Conservation (phyloP, 1,284 basidiomycete genomes). For the Apiotrichum montevideense region DNA sequence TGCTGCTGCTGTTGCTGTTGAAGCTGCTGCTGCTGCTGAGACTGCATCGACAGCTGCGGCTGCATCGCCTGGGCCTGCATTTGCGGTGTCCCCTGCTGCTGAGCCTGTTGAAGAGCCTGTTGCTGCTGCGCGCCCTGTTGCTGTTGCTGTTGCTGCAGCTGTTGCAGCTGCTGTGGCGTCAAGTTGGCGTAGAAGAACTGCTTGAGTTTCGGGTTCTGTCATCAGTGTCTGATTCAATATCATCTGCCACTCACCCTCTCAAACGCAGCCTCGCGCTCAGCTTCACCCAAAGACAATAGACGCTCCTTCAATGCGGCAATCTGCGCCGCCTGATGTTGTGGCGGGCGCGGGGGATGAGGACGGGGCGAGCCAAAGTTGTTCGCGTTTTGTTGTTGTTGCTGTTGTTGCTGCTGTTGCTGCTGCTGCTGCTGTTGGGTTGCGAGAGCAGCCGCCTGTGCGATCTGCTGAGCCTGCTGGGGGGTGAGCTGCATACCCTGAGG, state of each 20-base stretch:
- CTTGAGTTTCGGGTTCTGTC: constrained; percentile 29
- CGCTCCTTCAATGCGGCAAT: constrained; percentile 25
- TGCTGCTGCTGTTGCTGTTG: neutral
- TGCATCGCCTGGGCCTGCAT: too few relatives aligned
- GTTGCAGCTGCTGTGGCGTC: constrained; percentile 11
- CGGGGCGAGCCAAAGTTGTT: constrained; percentile 29
- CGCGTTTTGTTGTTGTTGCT: neutral
- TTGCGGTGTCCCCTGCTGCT: neutral
- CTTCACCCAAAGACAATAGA: constrained; percentile 29
- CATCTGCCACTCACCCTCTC: constrained; percentile 19
- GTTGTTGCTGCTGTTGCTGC: neutral
- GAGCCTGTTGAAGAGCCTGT: neutral
- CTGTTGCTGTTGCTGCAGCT: constrained; percentile 8
- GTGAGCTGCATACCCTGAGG: constrained; percentile 16
- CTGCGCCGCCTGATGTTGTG: constrained; percentile 10
- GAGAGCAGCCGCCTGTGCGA: constrained; percentile 11
- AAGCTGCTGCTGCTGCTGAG: neutral
- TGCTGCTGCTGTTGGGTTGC: constrained; percentile 4
- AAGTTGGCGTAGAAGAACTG: constrained; percentile 23
- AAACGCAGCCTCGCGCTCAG: constrained; percentile 30
- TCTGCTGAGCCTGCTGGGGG: constrained; percentile 18
- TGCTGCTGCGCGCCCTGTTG: neutral
- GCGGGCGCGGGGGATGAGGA: constrained; percentile 15
- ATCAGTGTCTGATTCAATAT: neutral
- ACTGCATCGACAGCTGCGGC: neutral